Conservation (phyloP, 2,329 filamentous ascomycete genomes). For the Fusarium kyushuense region DNA sequence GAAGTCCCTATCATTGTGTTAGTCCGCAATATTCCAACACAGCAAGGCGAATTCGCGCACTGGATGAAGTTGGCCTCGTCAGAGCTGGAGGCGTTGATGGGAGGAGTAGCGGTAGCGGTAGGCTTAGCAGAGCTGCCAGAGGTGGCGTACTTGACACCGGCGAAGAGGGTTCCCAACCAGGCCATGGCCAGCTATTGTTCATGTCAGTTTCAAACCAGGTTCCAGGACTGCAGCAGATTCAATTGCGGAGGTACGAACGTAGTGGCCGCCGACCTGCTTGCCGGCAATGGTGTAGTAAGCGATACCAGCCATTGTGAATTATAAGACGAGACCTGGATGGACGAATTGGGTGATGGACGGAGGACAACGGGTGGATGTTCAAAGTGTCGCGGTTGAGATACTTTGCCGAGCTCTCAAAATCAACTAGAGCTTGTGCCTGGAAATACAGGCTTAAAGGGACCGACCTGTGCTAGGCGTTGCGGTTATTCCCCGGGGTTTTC, state of each 20-base stretch:
- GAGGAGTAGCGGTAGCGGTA: constrained; percentile 62
- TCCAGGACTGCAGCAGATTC: constrained; percentile 13
- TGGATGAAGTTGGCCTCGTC: constrained; percentile 75
- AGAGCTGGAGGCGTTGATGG: constrained; percentile 71
- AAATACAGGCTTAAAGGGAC: constrained; percentile 49
- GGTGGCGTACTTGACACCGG: constrained; percentile 59
- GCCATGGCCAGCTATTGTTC: constrained; percentile 66
- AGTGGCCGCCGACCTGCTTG: constrained; percentile 71
- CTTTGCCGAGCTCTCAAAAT: constrained; percentile 49
- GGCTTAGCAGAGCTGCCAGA: constrained; percentile 61
- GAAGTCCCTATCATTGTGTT: constrained; percentile 53
- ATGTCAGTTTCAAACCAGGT: constrained; percentile 36
- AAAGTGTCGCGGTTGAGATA: constrained; percentile 45
- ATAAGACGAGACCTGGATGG: constrained; percentile 40
- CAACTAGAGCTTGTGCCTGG: constrained; percentile 48
- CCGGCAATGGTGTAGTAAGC: constrained; percentile 67
- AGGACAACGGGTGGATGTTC: constrained; percentile 49
- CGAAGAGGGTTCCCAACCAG: constrained; percentile 65
- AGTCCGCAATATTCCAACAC: constrained; percentile 35
- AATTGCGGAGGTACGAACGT: constrained; percentile 60
- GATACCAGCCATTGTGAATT: constrained; percentile 55
- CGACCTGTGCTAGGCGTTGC: constrained; percentile 10
- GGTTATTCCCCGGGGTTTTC: constrained; percentile 49
- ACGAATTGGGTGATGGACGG: constrained; percentile 47
- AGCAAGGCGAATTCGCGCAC: constrained; percentile 58